Evolutionary conservation across 1,139 yeast genomes (phyloP).

Genomic region (Diutina siamensis): DNA sequence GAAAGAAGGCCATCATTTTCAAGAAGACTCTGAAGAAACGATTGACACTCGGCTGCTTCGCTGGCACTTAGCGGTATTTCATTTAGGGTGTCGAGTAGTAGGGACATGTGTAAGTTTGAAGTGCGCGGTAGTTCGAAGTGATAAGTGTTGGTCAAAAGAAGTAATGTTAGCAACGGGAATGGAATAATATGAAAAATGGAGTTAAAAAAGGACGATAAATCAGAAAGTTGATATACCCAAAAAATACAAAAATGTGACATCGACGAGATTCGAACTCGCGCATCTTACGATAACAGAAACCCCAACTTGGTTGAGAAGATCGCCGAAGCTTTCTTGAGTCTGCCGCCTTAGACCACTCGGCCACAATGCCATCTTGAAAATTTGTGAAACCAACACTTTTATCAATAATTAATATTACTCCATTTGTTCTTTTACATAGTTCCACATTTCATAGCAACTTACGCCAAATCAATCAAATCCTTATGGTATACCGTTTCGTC

Average conservation of each 20-base stretch:
- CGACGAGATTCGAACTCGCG: not conserved
- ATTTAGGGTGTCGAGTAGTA: not conserved
- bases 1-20: constrained; percentile 32
- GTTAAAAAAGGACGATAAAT: not conserved
- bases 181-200: not conserved
- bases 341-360: not conserved
- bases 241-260: not conserved
- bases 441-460: too few relatives aligned
- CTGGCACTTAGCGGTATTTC: not conserved
- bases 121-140: not conserved
- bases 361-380: not conserved
- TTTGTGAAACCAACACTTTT: too few relatives aligned
- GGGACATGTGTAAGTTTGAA: too few relatives aligned
- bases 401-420: too few relatives aligned
- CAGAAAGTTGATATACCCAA: not conserved
- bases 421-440: too few relatives aligned
- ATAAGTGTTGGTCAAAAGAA: not conserved
- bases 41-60: constrained; percentile 7
- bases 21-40: constrained; percentile 17
- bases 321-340: not conserved
- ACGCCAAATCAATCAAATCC: too few relatives aligned
- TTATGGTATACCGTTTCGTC: too few relatives aligned
- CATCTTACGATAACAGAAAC: not conserved
- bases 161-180: not conserved
- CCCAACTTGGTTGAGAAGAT: not conserved